Base-by-base conservation (phyloP, 2,329 filamentous ascomycete species). In the Epichloe sp. region DNA sequence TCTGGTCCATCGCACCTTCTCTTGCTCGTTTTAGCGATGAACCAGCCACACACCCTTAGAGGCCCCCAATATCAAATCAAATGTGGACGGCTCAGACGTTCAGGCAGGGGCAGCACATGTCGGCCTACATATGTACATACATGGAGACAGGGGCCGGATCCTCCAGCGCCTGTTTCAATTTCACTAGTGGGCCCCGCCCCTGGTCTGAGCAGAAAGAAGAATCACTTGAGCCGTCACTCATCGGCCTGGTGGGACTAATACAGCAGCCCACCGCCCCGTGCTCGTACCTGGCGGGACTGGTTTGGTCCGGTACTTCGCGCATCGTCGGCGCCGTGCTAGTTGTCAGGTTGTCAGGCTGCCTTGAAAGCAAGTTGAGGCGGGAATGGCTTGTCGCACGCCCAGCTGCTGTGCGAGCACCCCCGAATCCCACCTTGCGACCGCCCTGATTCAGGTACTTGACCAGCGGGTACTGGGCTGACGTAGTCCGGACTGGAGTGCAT, bases 121-220 rank as follows among this genome's bases (percentile, higher is more conserved):
- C 31, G 41, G 38, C 41, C 11, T 40, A 10, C 41, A 31, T 19
- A 34, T n/a, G n/a, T n/a, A n/a, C n/a, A n/a, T n/a, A n/a, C n/a
- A n/a, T n/a, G n/a, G 40, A 42, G 11, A 23, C 26, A 37, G 43
- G 34, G 49, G 14, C 36, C 5, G 35, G 42, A 35, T 41, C 43
- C 43, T 49, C 52, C 43, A 49, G 52, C 50, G 49, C 40, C 54
- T 57, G 55, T 58, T 58, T 57, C 56, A 57, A 58, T 57, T 56
- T 54, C 54, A 38, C 44, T 53, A 47, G 54, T 41, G 45, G 46
- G 50, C 37, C 49, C 55, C 56, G 49, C 56, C 49, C 52, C 52
- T 56, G 52, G 51, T 48, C 53, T 52, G 51, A 49, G 36, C 50
- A 35, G 23, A 47, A 36, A 40, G 31, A 40, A 46, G 31, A 21